Percentiles rank a stretch among this genome's conserved stretches.
phyloP scores from a whole-genome alignment of 2,329 filamentous ascomycete species.

The Colletotrichum tamarilloi region DNA sequence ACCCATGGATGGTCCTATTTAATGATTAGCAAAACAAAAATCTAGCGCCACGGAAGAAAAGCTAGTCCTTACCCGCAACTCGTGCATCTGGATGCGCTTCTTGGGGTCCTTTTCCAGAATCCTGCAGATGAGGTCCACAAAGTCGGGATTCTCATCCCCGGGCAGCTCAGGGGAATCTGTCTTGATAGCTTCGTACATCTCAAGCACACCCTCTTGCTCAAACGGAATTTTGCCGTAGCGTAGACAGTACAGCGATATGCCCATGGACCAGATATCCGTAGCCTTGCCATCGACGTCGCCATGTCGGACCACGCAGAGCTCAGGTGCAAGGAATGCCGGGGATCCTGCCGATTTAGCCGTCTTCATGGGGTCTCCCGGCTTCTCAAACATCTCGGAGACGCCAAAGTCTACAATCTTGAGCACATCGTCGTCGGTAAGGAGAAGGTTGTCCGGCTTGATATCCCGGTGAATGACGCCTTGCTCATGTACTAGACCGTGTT shows the following conservation, averaged over 20 bases:
- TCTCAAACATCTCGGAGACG: constrained; percentile 99
- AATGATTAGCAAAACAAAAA: constrained; percentile 36
- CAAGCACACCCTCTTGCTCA: constrained; percentile 80
- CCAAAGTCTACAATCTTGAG: constrained; percentile 98
- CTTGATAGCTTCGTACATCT: constrained; percentile 90
- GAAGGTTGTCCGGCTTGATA: constrained; percentile 96
- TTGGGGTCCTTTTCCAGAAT: constrained; percentile 87
- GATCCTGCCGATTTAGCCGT: constrained; percentile 94
- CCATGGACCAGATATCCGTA: constrained; percentile 99
- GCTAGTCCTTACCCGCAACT: constrained; percentile 75
- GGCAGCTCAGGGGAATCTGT: constrained; percentile 73
- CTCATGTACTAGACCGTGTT: constrained; percentile 74
- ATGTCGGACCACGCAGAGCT: constrained; percentile 88
- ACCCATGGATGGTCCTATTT: constrained; percentile 91
- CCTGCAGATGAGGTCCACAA: constrained; percentile 78
- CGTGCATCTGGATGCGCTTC: constrained; percentile 84
- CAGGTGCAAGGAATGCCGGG: constrained; percentile 92
- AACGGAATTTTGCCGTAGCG: constrained; percentile 92
- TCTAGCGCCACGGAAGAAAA: too few relatives aligned
- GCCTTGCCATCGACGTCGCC: constrained; percentile 89
- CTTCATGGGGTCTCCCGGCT: constrained; percentile 79
- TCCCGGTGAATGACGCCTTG: constrained; percentile 96
- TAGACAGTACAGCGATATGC: constrained; percentile 92
- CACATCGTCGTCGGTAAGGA: constrained; percentile 90
- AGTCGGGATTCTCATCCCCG: constrained; percentile 71